Percentiles rank a stretch among this genome's conserved stretches.
These are phyloP conservation scores for Dovyalis caffra DNA, from an alignment of 345 rosid species.

Conservation along the genomic window DNA sequence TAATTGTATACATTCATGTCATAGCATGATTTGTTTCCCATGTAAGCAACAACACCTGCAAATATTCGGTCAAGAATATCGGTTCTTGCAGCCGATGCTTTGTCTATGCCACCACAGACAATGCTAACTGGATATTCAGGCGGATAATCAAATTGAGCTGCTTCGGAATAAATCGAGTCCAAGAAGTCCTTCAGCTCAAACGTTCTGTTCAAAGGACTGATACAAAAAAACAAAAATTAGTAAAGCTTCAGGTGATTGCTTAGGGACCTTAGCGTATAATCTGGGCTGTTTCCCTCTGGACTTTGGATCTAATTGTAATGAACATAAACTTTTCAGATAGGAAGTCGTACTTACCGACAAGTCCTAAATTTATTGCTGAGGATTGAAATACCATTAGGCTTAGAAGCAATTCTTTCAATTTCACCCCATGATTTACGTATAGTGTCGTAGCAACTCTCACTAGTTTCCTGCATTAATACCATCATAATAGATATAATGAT, in stretches of 20 bases:
- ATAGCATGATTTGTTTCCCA: slow-evolving; percentile 39
- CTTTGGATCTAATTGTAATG: neutral
- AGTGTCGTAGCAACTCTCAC: slow-evolving; percentile 40
- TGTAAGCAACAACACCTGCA: slow-evolving; percentile 43
- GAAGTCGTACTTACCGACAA: slow-evolving; percentile 12
- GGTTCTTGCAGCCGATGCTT: slow-evolving; percentile 19
- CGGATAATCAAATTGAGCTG: slow-evolving; percentile 49
- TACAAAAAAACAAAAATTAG: too few species aligned
- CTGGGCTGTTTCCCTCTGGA: too few species aligned
- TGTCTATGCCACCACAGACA: slow-evolving; percentile 42
- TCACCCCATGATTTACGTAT: slow-evolving; percentile 38
- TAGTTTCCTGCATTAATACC: slow-evolving; percentile 19
- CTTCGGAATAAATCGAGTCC: slow-evolving; percentile 27
- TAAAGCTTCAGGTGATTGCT: too few species aligned
- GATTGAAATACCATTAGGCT: slow-evolving; percentile 19
- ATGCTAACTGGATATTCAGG: slow-evolving; percentile 31
- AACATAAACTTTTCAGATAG: neutral
- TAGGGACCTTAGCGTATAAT: too few species aligned
- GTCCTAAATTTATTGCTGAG: slow-evolving; percentile 23
- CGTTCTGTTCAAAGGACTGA: slow-evolving; percentile 30
- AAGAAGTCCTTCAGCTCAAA: slow-evolving; percentile 33
- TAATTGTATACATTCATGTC: slow-evolving; percentile 23
- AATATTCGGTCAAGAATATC: slow-evolving; percentile 35
- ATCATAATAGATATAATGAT: too few species aligned
- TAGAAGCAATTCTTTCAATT: slow-evolving; percentile 23